Evolutionary conservation across 768 basidiomycete genomes (phyloP).

Genomic region (Rhodosporidiobolus odoratus): DNA sequence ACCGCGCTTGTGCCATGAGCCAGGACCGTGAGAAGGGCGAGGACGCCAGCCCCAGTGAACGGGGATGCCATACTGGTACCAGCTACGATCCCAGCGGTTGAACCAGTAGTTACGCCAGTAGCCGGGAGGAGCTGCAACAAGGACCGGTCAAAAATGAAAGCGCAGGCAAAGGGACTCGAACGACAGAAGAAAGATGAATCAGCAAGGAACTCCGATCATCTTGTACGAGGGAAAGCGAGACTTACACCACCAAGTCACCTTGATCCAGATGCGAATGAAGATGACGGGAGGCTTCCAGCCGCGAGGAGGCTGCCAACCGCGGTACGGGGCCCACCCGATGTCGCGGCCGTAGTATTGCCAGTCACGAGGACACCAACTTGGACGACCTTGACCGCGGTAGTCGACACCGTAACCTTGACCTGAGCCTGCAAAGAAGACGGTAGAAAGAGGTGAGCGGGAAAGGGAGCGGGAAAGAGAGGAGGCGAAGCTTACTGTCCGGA

Average conservation of each 20-base stretch:
- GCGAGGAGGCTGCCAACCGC: neutral
- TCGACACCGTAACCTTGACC: neutral
- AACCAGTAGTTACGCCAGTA: neutral
- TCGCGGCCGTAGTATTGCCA: neutral
- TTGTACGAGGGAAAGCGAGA: neutral
- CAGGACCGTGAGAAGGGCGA: neutral
- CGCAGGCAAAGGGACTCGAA: neutral
- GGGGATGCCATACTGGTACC: neutral
- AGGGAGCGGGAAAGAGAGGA: neutral
- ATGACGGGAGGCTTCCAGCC: neutral
- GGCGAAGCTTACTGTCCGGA: neutral
- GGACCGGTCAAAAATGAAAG: neutral
- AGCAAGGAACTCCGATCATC: too few species aligned
- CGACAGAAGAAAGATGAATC: neutral
- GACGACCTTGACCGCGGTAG: neutral
- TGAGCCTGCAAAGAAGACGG: neutral
- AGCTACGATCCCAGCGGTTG: neutral
- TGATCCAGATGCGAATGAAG: neutral
- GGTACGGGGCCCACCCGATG: neutral
- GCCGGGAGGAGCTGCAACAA: neutral
- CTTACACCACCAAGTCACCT: neutral
- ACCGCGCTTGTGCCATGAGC: neutral
- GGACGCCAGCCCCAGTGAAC: neutral
- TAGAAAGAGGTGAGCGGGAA: neutral
- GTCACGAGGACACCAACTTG: neutral